Base-by-base conservation (phyloP, 2,329 filamentous ascomycete species). In the Pleoardoris graminearum region DNA sequence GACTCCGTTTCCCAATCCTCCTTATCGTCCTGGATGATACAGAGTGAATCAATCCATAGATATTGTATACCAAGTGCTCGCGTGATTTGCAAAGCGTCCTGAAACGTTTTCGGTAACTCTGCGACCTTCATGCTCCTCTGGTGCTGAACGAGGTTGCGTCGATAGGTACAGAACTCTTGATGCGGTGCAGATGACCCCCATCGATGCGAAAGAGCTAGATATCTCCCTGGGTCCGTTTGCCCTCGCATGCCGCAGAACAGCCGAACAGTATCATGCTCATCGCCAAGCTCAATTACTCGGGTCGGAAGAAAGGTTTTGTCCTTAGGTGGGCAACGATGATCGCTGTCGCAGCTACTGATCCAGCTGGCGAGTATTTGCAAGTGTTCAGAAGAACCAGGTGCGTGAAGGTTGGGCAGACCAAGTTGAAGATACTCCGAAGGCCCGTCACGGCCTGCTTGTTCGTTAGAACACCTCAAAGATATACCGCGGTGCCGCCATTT, bases 71-170 rank as follows among this genome's bases (percentile, higher is more conserved):
- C 48, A 5, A 66, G 54, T 3, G 29, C 19, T 30, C 58, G 49
- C 6, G 60, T 58, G 1, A 61, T 37, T 4, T 25, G 16, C 4
- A 66, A 37, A 1, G 62, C 63, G 27, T 66, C 59, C 14, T 29
- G 42, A 30, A 66, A 65, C n/a, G 59, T 66, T 14, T 37, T 37
- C n/a, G 62, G 59, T 11, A 66, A 22, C 3, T 33, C 36, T 7
- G 23, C 46, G 25, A 49, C 23, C 6, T 33, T 17, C 19, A 49
- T 21, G 5, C 36, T 36, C 5, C 21, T 14, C 12, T 33, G 21
- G 19, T 23, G 17, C 17, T 35, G 16, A 4, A 11, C 16, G 17
- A 39, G 14, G 17, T 49, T 39, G 10, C n/a, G 21, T 16, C 39
- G 22, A 10, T 35, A 12, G 7, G 53, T 56, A 36, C 48, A 50